A percentile compares a stretch with the other conserved stretches of the same genome.
Evolutionary conservation across 805 yeast genomes (phyloP).

Genomic region (Saccharomycopsis sp.): DNA sequence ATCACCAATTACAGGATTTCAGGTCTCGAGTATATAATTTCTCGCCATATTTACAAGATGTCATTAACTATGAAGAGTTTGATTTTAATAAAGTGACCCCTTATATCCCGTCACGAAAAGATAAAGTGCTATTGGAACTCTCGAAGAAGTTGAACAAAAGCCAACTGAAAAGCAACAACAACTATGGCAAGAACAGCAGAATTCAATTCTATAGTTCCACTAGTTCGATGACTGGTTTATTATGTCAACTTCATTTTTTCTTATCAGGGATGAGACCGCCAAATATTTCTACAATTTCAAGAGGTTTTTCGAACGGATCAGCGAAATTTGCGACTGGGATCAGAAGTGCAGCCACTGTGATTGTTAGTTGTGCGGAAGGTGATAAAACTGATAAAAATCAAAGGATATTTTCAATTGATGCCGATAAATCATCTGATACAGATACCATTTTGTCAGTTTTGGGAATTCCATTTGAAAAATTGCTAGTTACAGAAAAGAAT

Average conservation of each 20-base stretch:
- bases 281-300: conserved; percentile 37
- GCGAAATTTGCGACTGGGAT: conserved; percentile 39
- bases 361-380: conserved; percentile 43
- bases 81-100: conserved; percentile 49
- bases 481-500: conserved; percentile 55
- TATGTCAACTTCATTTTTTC: conserved; percentile 68
- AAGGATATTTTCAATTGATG: conserved; percentile 58
- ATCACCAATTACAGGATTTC: conserved; percentile 72
- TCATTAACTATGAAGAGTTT: conserved; percentile 60
- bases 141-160: conserved; percentile 29
- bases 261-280: conserved; percentile 55
- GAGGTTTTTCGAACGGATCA: conserved; percentile 33
- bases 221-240: conserved; percentile 73
- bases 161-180: neutral
- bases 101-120: conserved; percentile 66
- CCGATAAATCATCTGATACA: conserved; percentile 59
- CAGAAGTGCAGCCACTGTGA: conserved; percentile 46
- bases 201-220: conserved; percentile 68
- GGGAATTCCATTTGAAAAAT: conserved; percentile 75
- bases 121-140: conserved; percentile 41
- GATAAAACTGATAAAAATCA: conserved; percentile 21
- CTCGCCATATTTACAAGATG: conserved; percentile 47
- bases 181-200: conserved; percentile 15
- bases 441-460: conserved; percentile 64
- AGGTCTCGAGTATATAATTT: conserved; percentile 70